phyloP scores from a whole-genome alignment of 163 green algal species.

The Scenedesmus sp. region DNA sequence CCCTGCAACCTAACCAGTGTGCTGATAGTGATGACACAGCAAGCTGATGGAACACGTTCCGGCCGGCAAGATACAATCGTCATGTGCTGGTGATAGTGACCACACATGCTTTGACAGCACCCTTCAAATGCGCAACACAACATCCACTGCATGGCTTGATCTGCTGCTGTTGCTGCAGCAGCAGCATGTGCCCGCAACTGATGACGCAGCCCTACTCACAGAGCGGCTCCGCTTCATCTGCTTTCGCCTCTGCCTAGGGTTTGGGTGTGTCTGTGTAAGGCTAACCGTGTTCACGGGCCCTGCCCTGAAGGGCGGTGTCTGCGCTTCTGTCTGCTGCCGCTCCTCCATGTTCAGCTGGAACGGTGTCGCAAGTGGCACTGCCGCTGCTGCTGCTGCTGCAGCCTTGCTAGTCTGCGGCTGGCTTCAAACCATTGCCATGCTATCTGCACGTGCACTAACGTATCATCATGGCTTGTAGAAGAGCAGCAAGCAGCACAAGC shows the following conservation, averaged over 20 bases:
- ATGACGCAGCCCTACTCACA: not conserved
- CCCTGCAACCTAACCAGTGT: not conserved
- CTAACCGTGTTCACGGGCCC: not conserved
- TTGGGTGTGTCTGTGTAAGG: conserved; percentile 15
- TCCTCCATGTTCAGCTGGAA: not conserved
- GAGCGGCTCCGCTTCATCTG: conserved; percentile 51
- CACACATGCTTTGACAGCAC: no score
- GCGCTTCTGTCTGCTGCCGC: not conserved
- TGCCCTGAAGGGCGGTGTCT: not conserved
- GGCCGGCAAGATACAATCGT: no score
- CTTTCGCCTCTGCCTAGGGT: not conserved
- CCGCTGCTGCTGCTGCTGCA: not conserved
- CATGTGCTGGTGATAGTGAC: not conserved
- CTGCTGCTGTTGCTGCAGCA: conserved; percentile 2
- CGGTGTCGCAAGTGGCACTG: not conserved
- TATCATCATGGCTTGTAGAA: not conserved
- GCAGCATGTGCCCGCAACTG: not conserved
- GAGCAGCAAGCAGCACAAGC: not conserved
- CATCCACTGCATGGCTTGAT: not conserved
- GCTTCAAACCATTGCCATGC: not conserved
- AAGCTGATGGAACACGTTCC: no score
- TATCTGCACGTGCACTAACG: not conserved
- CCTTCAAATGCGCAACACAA: no score
- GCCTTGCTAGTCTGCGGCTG: not conserved
- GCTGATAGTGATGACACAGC: not conserved